Conservation (phyloP, 108 stramenopile genomes). For the Nitzschia putrida region DNA sequence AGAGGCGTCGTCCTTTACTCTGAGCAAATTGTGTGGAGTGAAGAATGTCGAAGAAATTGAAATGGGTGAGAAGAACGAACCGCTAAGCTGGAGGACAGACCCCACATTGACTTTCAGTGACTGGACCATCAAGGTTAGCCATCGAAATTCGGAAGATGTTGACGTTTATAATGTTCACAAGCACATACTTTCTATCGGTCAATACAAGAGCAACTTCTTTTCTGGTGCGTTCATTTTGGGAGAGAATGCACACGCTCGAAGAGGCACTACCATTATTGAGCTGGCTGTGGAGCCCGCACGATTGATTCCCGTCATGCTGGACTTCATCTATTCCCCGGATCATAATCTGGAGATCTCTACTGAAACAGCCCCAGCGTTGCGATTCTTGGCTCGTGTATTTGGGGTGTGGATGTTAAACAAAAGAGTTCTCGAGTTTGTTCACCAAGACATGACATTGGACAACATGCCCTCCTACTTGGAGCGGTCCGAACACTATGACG, state of each 20-base stretch:
- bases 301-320: slow-evolving; percentile 37
- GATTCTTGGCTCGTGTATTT: slow-evolving; percentile 49
- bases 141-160: not conserved
- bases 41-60: not conserved
- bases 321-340: slow-evolving; percentile 46
- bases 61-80: not conserved
- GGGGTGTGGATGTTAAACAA: slow-evolving; percentile 38
- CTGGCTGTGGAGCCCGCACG: slow-evolving; percentile 34
- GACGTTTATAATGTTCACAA: slow-evolving; percentile 49
- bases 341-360: slow-evolving; percentile 22
- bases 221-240: slow-evolving; percentile 20
- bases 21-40: slow-evolving; percentile 5
- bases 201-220: slow-evolving; percentile 38
- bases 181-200: slow-evolving; percentile 43
- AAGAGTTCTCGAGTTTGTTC: slow-evolving; percentile 42
- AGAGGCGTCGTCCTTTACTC: not conserved
- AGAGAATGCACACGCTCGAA: not conserved
- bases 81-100: slow-evolving; percentile 44
- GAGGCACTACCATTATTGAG: slow-evolving; percentile 12
- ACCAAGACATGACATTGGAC: slow-evolving; percentile 38
- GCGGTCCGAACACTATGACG: slow-evolving; percentile 30
- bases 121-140: slow-evolving; percentile 33
- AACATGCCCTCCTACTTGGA: slow-evolving; percentile 36
- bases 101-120: slow-evolving; percentile 32
- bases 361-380: slow-evolving; percentile 36